phyloP scores from a whole-genome alignment of 2,329 filamentous ascomycete species.

The Colletotrichum acutatum region DNA sequence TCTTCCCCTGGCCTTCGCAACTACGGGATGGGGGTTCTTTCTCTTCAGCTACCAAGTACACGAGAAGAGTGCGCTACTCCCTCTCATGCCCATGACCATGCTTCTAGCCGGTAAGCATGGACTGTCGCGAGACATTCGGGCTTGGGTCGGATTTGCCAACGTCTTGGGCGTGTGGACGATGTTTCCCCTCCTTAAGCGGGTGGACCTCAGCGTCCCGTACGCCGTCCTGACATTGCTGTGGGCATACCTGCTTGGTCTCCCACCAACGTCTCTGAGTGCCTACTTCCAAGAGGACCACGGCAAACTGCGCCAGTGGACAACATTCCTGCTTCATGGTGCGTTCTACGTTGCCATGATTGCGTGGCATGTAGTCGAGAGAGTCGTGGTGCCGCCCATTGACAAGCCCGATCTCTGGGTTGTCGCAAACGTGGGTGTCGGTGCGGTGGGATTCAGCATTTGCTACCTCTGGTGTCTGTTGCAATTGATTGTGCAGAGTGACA shows the following conservation, averaged over 20 bases:
- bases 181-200: conserved; percentile 88
- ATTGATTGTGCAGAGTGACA: conserved; percentile 68
- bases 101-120: conserved; percentile 83
- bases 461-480: conserved; percentile 92
- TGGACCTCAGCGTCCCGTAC: conserved; percentile 87
- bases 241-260: conserved; percentile 90
- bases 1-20: conserved; percentile 82
- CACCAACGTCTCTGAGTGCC: conserved; percentile 77
- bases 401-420: conserved; percentile 98
- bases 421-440: conserved; percentile 86
- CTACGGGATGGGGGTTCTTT: conserved; percentile 96
- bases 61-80: conserved; percentile 95
- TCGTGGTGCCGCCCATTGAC: conserved; percentile 72
- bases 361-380: conserved; percentile 84
- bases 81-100: conserved; percentile 92
- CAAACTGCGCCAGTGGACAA: conserved; percentile 65
- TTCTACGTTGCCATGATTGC: conserved; percentile 82
- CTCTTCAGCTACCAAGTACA: conserved; percentile 98
- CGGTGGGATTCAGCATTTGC: conserved; percentile 84
- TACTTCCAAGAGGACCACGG: conserved; percentile 68
- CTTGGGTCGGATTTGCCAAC: conserved; percentile 98
- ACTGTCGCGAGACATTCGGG: conserved; percentile 78
- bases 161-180: conserved; percentile 91
- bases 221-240: conserved; percentile 86
- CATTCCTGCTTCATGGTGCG: conserved; percentile 74